Evolutionary conservation across 768 basidiomycete genomes (phyloP), one percentile per base, ranked within the genome.

Genomic region (Agaricus subrufescens): DNA sequence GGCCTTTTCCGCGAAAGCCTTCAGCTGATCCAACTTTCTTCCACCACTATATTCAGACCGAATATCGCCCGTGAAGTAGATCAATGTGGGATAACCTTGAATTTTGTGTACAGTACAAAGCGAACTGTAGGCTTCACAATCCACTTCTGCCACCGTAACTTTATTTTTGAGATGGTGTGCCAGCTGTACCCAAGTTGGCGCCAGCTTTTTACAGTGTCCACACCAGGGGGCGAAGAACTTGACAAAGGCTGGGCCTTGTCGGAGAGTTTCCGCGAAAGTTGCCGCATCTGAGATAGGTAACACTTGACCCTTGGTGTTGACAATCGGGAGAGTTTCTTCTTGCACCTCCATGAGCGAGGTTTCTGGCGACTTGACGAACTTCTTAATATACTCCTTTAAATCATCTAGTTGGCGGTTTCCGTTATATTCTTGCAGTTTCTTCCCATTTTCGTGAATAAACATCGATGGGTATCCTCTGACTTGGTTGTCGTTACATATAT

Each of bases 161-260:
- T 84, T 85, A 58, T 78, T 74, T 61, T 87, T 80, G 79, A 95
- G 84, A 23, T 73, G 72, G 48, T 72, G 69, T 0, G 91, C 95
- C 3, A 99, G 80, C 48, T 87, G 76, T 1, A 73, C 73, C 91
- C 94, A 98, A 0, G 75, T 78, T 50, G 86, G 94, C 0, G 91
- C 91, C 1, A 98, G 78, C 66, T 91, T 91, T 74, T 97, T 95
- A 80, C 96, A 99, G 71, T 98, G 95, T 3, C 91, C 91, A 67
- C 95, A 98, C 91, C 95, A 98, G 0, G 95, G 95, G 0, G 94
- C 96, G 67, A 81, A 98, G 75, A 91, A 98, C 61, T 77, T 72
- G 66, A 76, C 72, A 72, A 89, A 74, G 42, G 79, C 68, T 50
- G 81, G 69, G 46, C 77, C 75, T 56, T 73, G 60, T 1, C 67